Evolutionary conservation across 495 filamentous ascomycete genomes (phyloP), one percentile per base, ranked within the genome.

Genomic region (Lophiostoma macrostomum): DNA sequence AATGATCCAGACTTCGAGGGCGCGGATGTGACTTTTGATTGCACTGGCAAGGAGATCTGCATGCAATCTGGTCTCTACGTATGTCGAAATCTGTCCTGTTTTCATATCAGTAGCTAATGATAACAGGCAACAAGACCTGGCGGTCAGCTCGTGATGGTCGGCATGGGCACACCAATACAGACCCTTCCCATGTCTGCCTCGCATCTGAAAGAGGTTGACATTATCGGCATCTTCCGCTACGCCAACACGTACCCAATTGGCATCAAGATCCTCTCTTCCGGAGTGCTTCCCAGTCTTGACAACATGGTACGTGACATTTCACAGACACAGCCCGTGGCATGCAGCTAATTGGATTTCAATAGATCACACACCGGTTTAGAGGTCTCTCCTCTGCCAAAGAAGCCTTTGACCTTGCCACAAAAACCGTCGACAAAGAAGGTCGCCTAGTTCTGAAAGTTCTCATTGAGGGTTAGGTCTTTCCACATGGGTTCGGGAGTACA

Each of bases 131-230:
- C 64, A 53, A 51, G 64, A 45, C 62, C 64, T n/a, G 64, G 64
- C 7, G 64, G 64, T 4, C 48, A 60, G 31, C 42, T 67, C 19
- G 38, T 67, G 31, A 63, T 65, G 58, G 64, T 67, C 19, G 64
- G 64, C 49, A 67, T 67, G 64, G 64, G 64, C 40, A 67, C 64
- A 4, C 64, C 64, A 20, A 61, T 67, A 28, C 61, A 65, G 37
- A 67, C 62, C 4, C 52, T 67, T 10, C 64, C 58, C n/a, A 64
- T 64, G 58, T 67, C 64, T 16, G 58, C 62, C 11, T 46, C 64
- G 0, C 58, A 63, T 30, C 55, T 67, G 12, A 64, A 59, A 36
- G 64, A 67, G 37, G 55, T 67, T 14, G 64, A 67, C 32, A 54
- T 67, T 18, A 57, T 67, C 28, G 64, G 64, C 23, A 60, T 64